phyloP scores from a whole-genome alignment of 116 monocot species.

The Posidonia oceanica region DNA sequence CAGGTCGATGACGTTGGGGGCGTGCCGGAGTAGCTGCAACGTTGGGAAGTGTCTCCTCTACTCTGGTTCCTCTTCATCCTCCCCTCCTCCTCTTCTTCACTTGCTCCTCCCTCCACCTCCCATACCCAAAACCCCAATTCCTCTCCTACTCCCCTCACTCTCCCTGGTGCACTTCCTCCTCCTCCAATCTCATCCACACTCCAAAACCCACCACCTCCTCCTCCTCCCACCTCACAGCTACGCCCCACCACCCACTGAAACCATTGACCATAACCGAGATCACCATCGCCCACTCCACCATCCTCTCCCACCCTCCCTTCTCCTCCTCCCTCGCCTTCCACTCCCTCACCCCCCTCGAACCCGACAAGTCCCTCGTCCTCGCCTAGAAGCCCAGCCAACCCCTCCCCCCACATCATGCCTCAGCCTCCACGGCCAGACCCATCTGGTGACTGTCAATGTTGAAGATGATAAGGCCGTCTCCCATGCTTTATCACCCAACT shows the following conservation, averaged over 20 bases:
- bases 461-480: too few species aligned
- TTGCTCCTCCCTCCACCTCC: too few species aligned
- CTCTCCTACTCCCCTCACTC: too few species aligned
- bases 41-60: too few species aligned
- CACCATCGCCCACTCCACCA: not conserved
- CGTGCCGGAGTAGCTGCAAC: too few species aligned
- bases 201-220: not conserved
- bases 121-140: too few species aligned
- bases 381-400: conserved; percentile 15
- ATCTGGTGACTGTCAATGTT: not conserved
- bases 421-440: conserved; percentile 17
- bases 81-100: not conserved
- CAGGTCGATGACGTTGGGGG: too few species aligned
- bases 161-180: too few species aligned
- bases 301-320: conserved; percentile 34
- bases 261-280: conserved; percentile 54
- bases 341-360: conserved; percentile 10
- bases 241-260: conserved; percentile 56
- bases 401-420: not conserved
- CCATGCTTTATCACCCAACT: too few species aligned
- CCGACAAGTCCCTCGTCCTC: conserved; percentile 32
- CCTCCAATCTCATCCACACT: too few species aligned
- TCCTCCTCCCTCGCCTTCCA: conserved; percentile 38
- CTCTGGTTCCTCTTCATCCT: too few species aligned
- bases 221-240: not conserved